Conservation (phyloP, 2,329 filamentous ascomycete species). For the Sarocladium brachiariae region DNA sequence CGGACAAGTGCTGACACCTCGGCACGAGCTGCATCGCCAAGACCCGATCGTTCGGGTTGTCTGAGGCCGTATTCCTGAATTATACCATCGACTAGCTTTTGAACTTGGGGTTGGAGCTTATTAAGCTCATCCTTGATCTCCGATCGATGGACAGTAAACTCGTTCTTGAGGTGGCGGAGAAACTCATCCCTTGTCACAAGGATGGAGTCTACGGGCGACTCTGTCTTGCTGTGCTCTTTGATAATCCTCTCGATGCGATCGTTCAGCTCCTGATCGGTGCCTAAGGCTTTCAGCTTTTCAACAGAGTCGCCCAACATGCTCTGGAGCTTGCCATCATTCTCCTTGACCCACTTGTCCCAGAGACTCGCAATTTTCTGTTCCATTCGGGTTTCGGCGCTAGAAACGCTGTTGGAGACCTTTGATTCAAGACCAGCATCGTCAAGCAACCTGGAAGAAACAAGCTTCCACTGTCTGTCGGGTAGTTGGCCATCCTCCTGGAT, state of each 20-base stretch:
- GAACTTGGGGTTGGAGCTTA: constrained; percentile 26
- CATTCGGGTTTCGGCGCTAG: constrained; percentile 15
- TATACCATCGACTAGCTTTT: constrained; percentile 25
- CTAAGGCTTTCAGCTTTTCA: constrained; percentile 27
- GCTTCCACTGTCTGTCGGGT: not conserved
- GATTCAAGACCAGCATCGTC: not conserved
- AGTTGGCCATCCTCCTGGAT: constrained; percentile 27
- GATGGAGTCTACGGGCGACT: constrained; percentile 21
- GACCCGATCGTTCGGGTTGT: not conserved
- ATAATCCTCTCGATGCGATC: constrained; percentile 28
- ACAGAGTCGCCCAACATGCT: constrained; percentile 23
- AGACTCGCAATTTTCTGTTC: constrained; percentile 27
- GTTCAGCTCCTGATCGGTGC: constrained; percentile 27
- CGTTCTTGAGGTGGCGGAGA: constrained; percentile 32
- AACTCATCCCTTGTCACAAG: constrained; percentile 45
- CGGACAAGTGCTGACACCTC: constrained; percentile 37
- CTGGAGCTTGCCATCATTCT: constrained; percentile 37
- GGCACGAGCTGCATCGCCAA: constrained; percentile 18
- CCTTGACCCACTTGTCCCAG: constrained; percentile 47
- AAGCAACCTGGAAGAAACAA: not conserved
- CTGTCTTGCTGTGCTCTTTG: constrained; percentile 26
- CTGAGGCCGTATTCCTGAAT: constrained; percentile 23
- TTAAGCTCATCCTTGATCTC: constrained; percentile 35
- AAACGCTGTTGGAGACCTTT: constrained; percentile 15
- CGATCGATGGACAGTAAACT: constrained; percentile 29